A percentile compares a stretch with the other conserved stretches of the same genome.
phyloP scores from a whole-genome alignment of 371 early-diverging fungal species.

The Batrachochytrium dendrobatidis region DNA sequence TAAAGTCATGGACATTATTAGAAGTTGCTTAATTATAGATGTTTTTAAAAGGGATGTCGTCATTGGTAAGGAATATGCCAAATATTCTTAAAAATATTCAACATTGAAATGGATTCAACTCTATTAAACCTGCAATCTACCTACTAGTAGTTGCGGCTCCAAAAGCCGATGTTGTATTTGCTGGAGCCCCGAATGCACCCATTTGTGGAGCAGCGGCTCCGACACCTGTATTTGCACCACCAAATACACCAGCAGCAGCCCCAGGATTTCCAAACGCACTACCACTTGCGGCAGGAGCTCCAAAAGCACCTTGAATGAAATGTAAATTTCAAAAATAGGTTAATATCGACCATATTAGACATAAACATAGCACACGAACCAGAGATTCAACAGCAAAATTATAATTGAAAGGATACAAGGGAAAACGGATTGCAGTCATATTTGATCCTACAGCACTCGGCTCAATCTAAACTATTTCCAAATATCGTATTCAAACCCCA shows the following conservation, averaged over 20 bases:
- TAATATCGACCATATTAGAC: not conserved
- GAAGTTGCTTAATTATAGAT: not conserved
- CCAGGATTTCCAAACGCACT: slow-evolving; percentile 12
- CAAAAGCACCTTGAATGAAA: not conserved
- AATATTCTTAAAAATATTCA: not conserved
- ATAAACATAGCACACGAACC: not conserved
- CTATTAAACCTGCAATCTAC: not conserved
- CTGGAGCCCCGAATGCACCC: not conserved
- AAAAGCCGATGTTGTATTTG: not conserved
- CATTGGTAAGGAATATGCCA: not conserved
- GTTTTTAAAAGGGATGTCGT: not conserved
- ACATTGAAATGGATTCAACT: not conserved
- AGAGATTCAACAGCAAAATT: no score
- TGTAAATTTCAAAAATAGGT: not conserved
- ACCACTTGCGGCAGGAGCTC: not conserved
- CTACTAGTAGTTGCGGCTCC: not conserved
- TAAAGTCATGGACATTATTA: not conserved
- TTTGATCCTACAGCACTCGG: no score
- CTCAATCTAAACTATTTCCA: no score
- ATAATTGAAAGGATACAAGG: no score
- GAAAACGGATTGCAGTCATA: no score
- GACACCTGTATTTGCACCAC: not conserved
- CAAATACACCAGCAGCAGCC: not conserved
- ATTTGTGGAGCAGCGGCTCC: not conserved
- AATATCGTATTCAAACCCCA: no score